Percentiles rank a stretch among this genome's conserved stretches.
Evolutionary conservation across 768 basidiomycete genomes (phyloP).

Genomic region (Cystofilobasidium capitatum): DNA sequence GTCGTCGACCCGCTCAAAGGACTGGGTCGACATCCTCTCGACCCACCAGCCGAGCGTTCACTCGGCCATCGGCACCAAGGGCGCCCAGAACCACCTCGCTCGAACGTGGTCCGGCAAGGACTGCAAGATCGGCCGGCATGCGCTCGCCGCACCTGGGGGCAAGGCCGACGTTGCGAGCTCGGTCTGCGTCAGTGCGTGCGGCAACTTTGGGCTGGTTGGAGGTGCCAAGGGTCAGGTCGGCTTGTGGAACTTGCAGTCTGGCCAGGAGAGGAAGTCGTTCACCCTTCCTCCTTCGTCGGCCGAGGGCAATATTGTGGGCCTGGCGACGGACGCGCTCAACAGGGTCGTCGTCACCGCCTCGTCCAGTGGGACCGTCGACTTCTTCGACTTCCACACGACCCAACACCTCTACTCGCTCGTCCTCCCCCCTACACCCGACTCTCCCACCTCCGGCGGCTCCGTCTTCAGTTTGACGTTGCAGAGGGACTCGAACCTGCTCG

Average conservation of each 20-base stretch:
- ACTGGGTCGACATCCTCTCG: slow-evolving; percentile 97
- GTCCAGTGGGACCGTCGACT: slow-evolving; percentile 81
- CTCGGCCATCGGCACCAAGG: slow-evolving; percentile 34
- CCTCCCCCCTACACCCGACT: slow-evolving; percentile 42
- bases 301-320: slow-evolving; percentile 52
- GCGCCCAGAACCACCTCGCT: slow-evolving; percentile 56
- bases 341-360: slow-evolving; percentile 70
- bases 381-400: slow-evolving; percentile 90
- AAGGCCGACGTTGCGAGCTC: slow-evolving; percentile 40
- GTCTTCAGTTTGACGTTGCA: slow-evolving; percentile 66
- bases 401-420: slow-evolving; percentile 56
- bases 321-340: slow-evolving; percentile 80
- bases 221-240: slow-evolving; percentile 61
- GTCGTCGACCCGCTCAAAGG: slow-evolving; percentile 71
- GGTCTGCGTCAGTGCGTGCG: slow-evolving; percentile 84
- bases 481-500: slow-evolving; percentile 73
- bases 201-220: slow-evolving; percentile 84
- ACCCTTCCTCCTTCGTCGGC: slow-evolving; percentile 42
- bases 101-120: slow-evolving; percentile 79
- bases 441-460: slow-evolving; percentile 41
- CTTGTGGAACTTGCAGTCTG: slow-evolving; percentile 98
- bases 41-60: slow-evolving; percentile 48
- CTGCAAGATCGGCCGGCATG: slow-evolving; percentile 70
- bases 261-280: slow-evolving; percentile 70
- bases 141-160: slow-evolving; percentile 55